Conservation (phyloP, 116 monocot species). For the Zostera marina region DNA sequence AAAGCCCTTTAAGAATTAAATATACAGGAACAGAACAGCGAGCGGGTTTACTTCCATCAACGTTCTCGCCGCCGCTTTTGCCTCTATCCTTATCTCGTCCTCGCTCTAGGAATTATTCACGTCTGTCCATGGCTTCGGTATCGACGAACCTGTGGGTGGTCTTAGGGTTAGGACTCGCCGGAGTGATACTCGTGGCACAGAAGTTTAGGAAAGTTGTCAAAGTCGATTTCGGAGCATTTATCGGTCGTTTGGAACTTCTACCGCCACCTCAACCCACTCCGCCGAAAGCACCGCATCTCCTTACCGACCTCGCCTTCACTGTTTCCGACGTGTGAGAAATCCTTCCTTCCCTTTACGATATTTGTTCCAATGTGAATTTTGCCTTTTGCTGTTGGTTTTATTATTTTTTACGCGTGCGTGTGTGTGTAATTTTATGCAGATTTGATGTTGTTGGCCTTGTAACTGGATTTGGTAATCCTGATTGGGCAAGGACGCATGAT, state of each 20-base stretch:
- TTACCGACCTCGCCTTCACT: slow-evolving; percentile 73
- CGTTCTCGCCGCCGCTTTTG: too few species aligned
- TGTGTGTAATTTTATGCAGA: slow-evolving; percentile 12
- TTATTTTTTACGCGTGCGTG: not conserved
- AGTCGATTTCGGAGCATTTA: slow-evolving; percentile 74
- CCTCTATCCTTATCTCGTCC: too few species aligned
- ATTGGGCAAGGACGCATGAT: slow-evolving; percentile 67
- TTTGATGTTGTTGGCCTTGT: slow-evolving; percentile 40
- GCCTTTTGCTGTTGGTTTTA: not conserved
- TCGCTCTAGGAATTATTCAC: not conserved
- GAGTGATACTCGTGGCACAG: slow-evolving; percentile 34
- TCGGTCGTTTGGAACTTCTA: slow-evolving; percentile 73
- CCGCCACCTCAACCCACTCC: slow-evolving; percentile 84
- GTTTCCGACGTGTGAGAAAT: slow-evolving; percentile 63
- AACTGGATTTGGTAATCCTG: slow-evolving; percentile 79
- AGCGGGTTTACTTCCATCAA: too few species aligned
- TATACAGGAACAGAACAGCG: too few species aligned
- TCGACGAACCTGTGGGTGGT: slow-evolving; percentile 60
- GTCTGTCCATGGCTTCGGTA: slow-evolving; percentile 16
- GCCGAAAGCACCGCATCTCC: slow-evolving; percentile 82
- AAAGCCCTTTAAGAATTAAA: too few species aligned
- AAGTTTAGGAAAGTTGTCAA: slow-evolving; percentile 39
- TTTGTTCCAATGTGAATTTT: not conserved
- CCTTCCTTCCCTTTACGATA: not conserved
- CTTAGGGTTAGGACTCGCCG: slow-evolving; percentile 65